A percentile compares a stretch with the other conserved stretches of the same genome.
Conservation (phyloP, 331 rosid genomes). For the Stylosanthes scabra region DNA sequence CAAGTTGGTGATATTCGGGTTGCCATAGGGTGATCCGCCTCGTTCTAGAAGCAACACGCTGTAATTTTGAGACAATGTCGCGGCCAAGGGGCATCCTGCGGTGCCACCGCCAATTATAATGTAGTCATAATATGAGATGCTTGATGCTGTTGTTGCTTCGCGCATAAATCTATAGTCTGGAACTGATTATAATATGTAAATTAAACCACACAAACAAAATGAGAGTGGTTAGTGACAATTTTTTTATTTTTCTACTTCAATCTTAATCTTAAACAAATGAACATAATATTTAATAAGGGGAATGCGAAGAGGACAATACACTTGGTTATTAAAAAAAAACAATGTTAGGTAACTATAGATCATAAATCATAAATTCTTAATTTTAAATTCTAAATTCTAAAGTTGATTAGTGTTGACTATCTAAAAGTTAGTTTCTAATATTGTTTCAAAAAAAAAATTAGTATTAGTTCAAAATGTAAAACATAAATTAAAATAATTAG, state of each 20-base stretch:
- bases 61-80: constrained; percentile 76
- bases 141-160: constrained; percentile 59
- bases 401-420: too few relatives aligned
- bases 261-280: too few relatives aligned
- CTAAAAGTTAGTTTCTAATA: too few relatives aligned
- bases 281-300: too few relatives aligned
- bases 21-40: constrained; percentile 84
- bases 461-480: too few relatives aligned
- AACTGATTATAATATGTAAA: constrained; percentile 44
- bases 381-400: too few relatives aligned
- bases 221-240: not conserved
- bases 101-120: constrained; percentile 90
- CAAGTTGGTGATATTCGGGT: constrained; percentile 71
- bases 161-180: constrained; percentile 60
- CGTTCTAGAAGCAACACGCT: constrained; percentile 79
- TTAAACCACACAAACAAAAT: not conserved
- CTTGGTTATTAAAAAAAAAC: too few relatives aligned
- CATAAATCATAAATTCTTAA: too few relatives aligned
- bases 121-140: constrained; percentile 69
- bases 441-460: too few relatives aligned
- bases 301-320: too few relatives aligned
- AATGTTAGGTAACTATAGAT: too few relatives aligned
- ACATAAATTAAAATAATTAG: too few relatives aligned
- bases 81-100: constrained; percentile 90
- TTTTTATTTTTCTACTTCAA: not conserved